Percentiles rank a stretch among this genome's conserved stretches.
Evolutionary conservation across 768 basidiomycete genomes (phyloP).

Genomic region (Suillus alpinus): DNA sequence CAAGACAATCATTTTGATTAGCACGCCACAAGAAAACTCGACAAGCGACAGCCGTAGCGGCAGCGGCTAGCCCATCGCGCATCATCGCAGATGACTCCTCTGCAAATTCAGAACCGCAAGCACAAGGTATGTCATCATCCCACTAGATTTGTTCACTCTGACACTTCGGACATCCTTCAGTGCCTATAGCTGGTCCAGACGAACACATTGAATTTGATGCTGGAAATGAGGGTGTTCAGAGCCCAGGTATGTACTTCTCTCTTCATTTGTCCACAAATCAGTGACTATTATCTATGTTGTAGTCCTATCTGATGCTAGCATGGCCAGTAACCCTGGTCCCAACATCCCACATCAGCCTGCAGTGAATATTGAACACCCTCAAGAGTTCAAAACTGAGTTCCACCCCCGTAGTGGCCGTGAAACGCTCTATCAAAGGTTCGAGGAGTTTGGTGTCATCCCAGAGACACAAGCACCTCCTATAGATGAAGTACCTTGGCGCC

Average conservation of each 20-base stretch:
- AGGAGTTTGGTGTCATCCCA: slow-evolving; percentile 9
- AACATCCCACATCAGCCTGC: neutral
- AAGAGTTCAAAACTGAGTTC: slow-evolving; percentile 23
- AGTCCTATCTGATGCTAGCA: neutral
- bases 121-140: neutral
- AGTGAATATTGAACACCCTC: neutral
- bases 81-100: neutral
- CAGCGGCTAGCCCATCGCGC: neutral
- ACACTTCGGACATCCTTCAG: neutral
- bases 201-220: neutral
- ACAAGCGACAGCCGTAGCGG: neutral
- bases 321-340: neutral
- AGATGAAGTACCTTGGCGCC: neutral
- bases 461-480: neutral
- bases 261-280: neutral
- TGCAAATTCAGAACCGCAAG: neutral
- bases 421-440: slow-evolving; percentile 11
- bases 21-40: neutral
- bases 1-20: neutral
- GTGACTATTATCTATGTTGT: neutral
- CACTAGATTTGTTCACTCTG: neutral
- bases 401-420: slow-evolving; percentile 19
- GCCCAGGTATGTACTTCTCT: neutral
- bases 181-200: neutral
- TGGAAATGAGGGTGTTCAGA: neutral